Base-by-base conservation (phyloP, 2,329 filamentous ascomycete genomes). In the Raffaelea albimanens region DNA sequence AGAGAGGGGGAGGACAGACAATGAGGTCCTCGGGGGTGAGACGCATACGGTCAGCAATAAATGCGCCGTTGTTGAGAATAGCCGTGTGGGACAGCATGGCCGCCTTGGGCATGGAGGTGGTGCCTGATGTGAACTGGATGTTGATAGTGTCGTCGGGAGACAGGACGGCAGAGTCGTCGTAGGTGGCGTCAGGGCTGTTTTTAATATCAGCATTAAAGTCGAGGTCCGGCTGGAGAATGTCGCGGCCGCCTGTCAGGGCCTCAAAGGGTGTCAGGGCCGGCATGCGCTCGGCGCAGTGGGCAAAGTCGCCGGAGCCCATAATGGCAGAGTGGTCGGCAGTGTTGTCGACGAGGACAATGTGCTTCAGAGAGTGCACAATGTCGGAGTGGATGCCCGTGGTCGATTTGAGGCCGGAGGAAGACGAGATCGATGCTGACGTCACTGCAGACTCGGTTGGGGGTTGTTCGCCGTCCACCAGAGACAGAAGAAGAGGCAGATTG, bases 81-180 rank as follows among this genome's bases (percentile, higher is more conserved):
- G 77, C 83, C 3, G 74, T 76, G 66, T 97, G 91, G 0, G 79
- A 83, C 29, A 98, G 75, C 69, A 89, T 94, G 2, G 91, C 91
- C 0, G 93, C 93, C 67, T 97, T 97, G 20, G 90, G 91, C 58
- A 78, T 73, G 1, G 86, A 87, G 0, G 93, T 97, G 0, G 93
- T 97, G n/a, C 91, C 93, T 0, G 85, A 91, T 0, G 93, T 98
- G 68, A 97, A 97, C 63, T 97, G 91, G 54, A 97, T 95, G 61
- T 96, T 97, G 55, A 94, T 83, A 2, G 85, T 80, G 44, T 97
- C 91, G 51, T 77, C 63, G 0, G 80, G 71, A 16, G 70, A 55
- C 1, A 83, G 69, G 68, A 67, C 21, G 62, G 47, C 69, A 0
- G 75, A 73, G 19, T 52, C 58, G 2, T 79, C 57, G 2, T 61